These are phyloP conservation scores for Solanum aculeatissimum DNA, from an alignment of 305 asterid genomes.

Conservation along the genomic window DNA sequence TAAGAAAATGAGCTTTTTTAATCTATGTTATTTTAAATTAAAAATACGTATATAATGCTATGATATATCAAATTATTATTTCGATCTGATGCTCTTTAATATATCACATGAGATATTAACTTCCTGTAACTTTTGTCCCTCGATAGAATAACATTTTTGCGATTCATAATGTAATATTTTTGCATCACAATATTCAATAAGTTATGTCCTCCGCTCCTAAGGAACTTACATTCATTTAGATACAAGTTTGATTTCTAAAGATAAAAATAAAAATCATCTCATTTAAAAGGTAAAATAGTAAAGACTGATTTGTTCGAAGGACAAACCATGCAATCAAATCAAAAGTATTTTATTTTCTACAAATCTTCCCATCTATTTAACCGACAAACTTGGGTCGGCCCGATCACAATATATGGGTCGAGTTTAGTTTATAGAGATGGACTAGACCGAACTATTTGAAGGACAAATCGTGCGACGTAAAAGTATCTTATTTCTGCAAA, in stretches of 20 bases:
- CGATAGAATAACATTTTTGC: no score
- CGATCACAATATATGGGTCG: background rate
- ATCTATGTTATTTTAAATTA: no score
- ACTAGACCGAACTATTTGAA: background rate
- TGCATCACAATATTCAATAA: background rate
- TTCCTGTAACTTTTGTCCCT: no score
- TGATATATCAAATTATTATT: no score
- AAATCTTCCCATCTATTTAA: background rate
- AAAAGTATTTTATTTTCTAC: background rate
- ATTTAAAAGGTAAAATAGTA: background rate
- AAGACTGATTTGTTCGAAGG: background rate
- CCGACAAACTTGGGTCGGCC: background rate
- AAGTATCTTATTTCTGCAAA: no score
- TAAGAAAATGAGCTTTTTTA: no score
- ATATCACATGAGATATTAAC: background rate
- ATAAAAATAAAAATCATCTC: no score
- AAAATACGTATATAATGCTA: no score
- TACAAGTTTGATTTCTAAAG: no score
- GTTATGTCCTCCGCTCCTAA: background rate
- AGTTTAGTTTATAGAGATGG: background rate
- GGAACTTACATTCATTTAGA: no score
- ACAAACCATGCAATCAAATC: background rate
- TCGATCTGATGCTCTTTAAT: background rate
- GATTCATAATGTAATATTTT: background rate
- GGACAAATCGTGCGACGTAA: no score